These are phyloP conservation scores for Uronychia binucleata DNA, from an alignment of 73 alveolate species.

Conservation along the genomic window DNA sequence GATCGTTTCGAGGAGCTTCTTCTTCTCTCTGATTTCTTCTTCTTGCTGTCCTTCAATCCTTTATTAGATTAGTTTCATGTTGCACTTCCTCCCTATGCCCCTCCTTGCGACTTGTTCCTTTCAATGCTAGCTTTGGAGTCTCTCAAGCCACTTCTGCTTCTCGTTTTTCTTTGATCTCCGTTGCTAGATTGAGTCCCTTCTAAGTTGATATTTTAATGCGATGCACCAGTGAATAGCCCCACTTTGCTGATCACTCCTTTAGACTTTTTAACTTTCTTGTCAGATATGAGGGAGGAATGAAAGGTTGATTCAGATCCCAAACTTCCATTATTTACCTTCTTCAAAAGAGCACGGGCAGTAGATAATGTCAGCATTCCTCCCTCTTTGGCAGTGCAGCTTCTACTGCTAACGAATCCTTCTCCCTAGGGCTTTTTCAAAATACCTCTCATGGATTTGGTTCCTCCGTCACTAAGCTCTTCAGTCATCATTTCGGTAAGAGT, in stretches of 20 bases:
- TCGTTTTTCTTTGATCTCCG: background rate
- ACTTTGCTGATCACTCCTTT: background rate
- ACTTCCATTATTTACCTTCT: background rate
- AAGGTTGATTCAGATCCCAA: background rate
- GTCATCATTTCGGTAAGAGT: background rate
- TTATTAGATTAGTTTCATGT: background rate
- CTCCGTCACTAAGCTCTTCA: background rate
- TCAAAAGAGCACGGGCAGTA: background rate
- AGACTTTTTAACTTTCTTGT: too few relatives aligned
- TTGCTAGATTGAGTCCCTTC: background rate
- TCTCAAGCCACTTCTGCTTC: background rate
- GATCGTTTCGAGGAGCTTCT: background rate
- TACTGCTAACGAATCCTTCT: background rate
- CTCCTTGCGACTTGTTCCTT: background rate
- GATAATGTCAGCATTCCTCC: background rate
- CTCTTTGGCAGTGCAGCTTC: background rate
- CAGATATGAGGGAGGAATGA: background rate
- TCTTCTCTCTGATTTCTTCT: background rate
- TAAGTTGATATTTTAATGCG: background rate
- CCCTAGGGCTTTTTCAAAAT: background rate
- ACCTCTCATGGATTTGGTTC: background rate
- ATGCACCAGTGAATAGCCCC: background rate
- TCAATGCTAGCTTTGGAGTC: background rate
- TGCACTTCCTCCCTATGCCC: background rate
- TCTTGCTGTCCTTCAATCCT: background rate